phyloP scores from a whole-genome alignment of 2,329 filamentous ascomycete genomes.

The Verticillium zaregamsianum region DNA sequence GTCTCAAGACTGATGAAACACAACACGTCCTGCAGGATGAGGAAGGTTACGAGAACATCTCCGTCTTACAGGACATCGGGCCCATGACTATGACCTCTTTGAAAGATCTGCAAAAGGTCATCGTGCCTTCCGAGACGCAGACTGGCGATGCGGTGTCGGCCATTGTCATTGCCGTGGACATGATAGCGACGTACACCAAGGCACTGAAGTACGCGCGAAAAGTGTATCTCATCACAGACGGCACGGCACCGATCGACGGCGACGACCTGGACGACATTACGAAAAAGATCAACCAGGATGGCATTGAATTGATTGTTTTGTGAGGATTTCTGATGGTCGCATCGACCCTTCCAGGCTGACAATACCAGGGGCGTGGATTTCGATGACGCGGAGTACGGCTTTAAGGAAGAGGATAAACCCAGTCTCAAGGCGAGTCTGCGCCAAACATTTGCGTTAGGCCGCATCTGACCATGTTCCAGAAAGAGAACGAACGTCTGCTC shows the following conservation, averaged over 20 bases:
- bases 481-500: slow-evolving; percentile 69
- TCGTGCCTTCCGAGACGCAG: slow-evolving; percentile 65
- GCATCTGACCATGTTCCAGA: slow-evolving; percentile 29
- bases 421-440: slow-evolving; percentile 53
- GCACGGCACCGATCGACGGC: slow-evolving; percentile 65
- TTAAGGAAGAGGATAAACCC: slow-evolving; percentile 86
- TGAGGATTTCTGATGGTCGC: slow-evolving; percentile 39
- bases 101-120: slow-evolving; percentile 54
- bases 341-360: slow-evolving; percentile 1
- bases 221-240: slow-evolving; percentile 85
- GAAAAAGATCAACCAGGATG: slow-evolving; percentile 67
- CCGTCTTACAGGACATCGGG: slow-evolving; percentile 66
- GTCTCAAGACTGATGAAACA: slow-evolving; percentile 75
- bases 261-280: slow-evolving; percentile 69
- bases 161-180: slow-evolving; percentile 77
- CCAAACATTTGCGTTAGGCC: not conserved
- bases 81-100: slow-evolving; percentile 64
- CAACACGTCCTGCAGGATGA: slow-evolving; percentile 58
- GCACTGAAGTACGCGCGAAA: slow-evolving; percentile 76
- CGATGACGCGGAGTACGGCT: slow-evolving; percentile 83
- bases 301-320: slow-evolving; percentile 77
- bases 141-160: slow-evolving; percentile 84
- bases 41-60: slow-evolving; percentile 76
- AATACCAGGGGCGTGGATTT: slow-evolving; percentile 77
- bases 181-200: slow-evolving; percentile 78